These are phyloP conservation scores for Avena eriantha DNA, from an alignment of 176 grass and related monocot genomes.

Conservation along the genomic window DNA sequence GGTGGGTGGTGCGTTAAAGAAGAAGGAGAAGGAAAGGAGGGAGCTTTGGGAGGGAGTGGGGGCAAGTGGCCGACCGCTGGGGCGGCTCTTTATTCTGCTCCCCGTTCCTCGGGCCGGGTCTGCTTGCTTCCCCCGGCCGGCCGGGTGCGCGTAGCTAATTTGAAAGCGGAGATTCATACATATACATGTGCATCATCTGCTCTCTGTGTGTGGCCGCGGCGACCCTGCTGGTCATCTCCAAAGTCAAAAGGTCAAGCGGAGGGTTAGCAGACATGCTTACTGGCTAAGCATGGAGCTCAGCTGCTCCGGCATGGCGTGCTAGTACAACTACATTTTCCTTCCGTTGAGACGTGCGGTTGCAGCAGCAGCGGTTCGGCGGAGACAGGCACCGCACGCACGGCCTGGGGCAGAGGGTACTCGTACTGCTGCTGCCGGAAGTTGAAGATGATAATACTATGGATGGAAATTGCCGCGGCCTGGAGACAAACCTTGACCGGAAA, in stretches of 20 bases:
- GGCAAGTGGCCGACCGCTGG: slow-evolving; percentile 58
- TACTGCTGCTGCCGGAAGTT: too few relatives aligned
- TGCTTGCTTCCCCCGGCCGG: background rate
- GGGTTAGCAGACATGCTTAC: background rate
- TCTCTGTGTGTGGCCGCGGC: background rate
- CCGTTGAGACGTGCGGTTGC: too few relatives aligned
- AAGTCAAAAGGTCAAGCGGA: background rate
- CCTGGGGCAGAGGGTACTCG: too few relatives aligned
- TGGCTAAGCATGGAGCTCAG: background rate
- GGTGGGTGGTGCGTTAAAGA: background rate
- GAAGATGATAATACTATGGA: too few relatives aligned
- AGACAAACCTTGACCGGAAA: background rate
- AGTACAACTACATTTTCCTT: too few relatives aligned
- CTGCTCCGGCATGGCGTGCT: too few relatives aligned
- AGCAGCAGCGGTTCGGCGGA: too few relatives aligned
- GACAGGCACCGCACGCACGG: too few relatives aligned
- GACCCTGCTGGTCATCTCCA: background rate
- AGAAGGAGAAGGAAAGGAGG: background rate
- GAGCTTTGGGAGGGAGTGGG: background rate
- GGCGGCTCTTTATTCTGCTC: slow-evolving; percentile 40
- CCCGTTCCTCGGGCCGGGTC: slow-evolving; percentile 40
- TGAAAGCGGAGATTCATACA: background rate
- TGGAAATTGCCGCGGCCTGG: background rate
- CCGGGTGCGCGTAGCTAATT: slow-evolving; percentile 37
- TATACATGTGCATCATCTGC: background rate